A percentile compares a stretch with the other conserved stretches of the same genome.
Conservation (phyloP, 2,329 filamentous ascomycete genomes). For the Cladosporium sp. region DNA sequence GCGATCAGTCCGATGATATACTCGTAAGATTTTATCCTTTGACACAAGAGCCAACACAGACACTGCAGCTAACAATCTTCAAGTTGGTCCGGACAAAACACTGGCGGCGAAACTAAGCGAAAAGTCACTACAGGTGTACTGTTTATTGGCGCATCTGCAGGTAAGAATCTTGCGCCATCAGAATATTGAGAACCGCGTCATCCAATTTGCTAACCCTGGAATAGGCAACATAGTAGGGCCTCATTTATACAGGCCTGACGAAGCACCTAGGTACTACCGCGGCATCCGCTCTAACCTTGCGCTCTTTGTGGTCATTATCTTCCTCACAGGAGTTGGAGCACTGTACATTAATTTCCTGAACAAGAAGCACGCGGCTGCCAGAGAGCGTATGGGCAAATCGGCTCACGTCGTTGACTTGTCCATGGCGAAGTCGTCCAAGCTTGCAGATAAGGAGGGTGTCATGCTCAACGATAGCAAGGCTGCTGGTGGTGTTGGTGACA, state of each 20-base stretch:
- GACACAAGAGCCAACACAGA: not conserved
- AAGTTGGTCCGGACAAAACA: slow-evolving; percentile 57
- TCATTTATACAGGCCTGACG: slow-evolving; percentile 57
- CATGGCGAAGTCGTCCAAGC: slow-evolving; percentile 48
- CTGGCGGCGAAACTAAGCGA: slow-evolving; percentile 65
- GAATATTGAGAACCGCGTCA: no score
- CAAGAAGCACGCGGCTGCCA: slow-evolving; percentile 48
- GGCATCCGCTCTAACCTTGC: slow-evolving; percentile 57
- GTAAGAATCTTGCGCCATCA: no score
- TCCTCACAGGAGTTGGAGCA: slow-evolving; percentile 44
- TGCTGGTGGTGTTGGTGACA: slow-evolving; percentile 35
- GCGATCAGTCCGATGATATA: slow-evolving; percentile 58
- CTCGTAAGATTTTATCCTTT: not conserved
- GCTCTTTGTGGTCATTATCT: slow-evolving; percentile 57
- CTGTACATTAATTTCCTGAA: slow-evolving; percentile 52
- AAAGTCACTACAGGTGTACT: slow-evolving; percentile 61
- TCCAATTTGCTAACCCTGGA: slow-evolving; percentile 35
- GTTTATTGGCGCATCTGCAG: slow-evolving; percentile 52
- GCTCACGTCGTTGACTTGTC: slow-evolving; percentile 55
- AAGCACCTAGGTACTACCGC: slow-evolving; percentile 54
- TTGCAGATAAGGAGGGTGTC: slow-evolving; percentile 26
- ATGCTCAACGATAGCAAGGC: slow-evolving; percentile 29
- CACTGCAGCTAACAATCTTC: slow-evolving; percentile 24
- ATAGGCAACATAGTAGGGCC: slow-evolving; percentile 64
- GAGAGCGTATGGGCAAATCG: slow-evolving; percentile 56